Conservation (phyloP, 495 filamentous ascomycete species). For the Beverwykella pulmonaria region DNA sequence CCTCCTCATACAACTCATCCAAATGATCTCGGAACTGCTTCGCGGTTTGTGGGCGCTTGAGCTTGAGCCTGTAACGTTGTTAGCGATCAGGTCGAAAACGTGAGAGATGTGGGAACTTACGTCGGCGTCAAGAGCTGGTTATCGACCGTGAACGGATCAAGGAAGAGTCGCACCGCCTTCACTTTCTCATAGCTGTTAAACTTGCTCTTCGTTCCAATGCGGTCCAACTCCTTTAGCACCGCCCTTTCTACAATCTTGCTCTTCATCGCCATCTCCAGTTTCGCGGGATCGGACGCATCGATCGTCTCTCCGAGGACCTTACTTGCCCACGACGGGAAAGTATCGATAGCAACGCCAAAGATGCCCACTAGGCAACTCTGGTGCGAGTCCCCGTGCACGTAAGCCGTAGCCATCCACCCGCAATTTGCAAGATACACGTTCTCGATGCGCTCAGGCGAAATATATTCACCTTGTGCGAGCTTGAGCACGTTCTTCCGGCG, state of each 20-base stretch:
- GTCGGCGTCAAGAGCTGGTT: constrained; percentile 95
- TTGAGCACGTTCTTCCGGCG: constrained; percentile 98
- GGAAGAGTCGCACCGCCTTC: constrained; percentile 68
- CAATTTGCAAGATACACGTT: constrained; percentile 85
- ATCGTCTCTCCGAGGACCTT: constrained; percentile 71
- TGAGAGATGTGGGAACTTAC: constrained; percentile 61
- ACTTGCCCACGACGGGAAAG: constrained; percentile 76
- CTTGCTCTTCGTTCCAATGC: constrained; percentile 78
- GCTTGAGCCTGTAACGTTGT: constrained; percentile 70
- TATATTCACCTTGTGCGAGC: constrained; percentile 96
- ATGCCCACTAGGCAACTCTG: constrained; percentile 83
- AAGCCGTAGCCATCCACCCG: constrained; percentile 74
- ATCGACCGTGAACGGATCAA: constrained; percentile 93
- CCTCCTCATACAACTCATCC: constrained; percentile 79
- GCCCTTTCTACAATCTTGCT: constrained; percentile 72
- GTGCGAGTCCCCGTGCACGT: constrained; percentile 87
- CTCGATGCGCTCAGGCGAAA: constrained; percentile 95
- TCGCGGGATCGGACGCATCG: constrained; percentile 61
- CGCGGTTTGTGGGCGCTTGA: constrained; percentile 88
- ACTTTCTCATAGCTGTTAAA: constrained; percentile 90
- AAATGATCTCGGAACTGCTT: constrained; percentile 74
- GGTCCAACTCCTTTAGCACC: constrained; percentile 77
- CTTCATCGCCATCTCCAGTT: constrained; percentile 64
- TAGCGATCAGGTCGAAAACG: constrained; percentile 39
- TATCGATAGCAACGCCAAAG: constrained; percentile 80